These are phyloP conservation scores for Gossypium lobatum DNA, from an alignment of 441 rosid genomes.

Conservation along the genomic window DNA sequence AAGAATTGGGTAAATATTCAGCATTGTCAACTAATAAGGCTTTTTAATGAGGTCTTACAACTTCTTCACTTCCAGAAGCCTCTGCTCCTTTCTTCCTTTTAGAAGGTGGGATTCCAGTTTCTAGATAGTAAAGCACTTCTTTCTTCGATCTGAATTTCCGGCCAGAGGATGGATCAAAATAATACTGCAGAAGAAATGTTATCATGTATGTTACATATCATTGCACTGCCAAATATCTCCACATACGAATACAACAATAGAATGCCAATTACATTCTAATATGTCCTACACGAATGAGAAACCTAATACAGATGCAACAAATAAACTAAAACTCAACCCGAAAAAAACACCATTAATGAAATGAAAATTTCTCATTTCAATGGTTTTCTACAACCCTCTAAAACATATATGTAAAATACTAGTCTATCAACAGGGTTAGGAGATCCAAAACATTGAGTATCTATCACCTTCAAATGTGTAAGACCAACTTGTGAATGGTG, in stretches of 20 bases:
- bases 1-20: neutral
- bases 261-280: neutral
- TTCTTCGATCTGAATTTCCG: constrained; percentile 65
- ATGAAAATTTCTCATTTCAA: neutral
- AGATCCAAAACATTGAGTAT: too few relatives aligned
- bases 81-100: constrained; percentile 28
- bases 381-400: neutral
- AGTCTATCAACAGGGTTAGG: neutral
- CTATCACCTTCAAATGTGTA: too few relatives aligned
- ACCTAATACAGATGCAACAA: neutral
- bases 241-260: neutral
- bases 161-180: constrained; percentile 50
- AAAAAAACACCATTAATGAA: neutral
- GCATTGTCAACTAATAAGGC: neutral
- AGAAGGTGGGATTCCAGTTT: constrained; percentile 41
- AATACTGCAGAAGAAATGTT: constrained; percentile 45
- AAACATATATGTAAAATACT: neutral
- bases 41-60: constrained; percentile 33
- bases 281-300: neutral
- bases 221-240: neutral
- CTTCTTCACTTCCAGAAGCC: constrained; percentile 20
- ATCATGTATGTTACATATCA: neutral
- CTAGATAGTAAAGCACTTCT: constrained; percentile 62
- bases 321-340: neutral
- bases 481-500: too few relatives aligned